Percentiles rank a stretch among this genome's conserved stretches.
These are phyloP conservation scores for Botrytis aclada DNA, from an alignment of 2,329 filamentous ascomycete genomes.

Conservation along the genomic window DNA sequence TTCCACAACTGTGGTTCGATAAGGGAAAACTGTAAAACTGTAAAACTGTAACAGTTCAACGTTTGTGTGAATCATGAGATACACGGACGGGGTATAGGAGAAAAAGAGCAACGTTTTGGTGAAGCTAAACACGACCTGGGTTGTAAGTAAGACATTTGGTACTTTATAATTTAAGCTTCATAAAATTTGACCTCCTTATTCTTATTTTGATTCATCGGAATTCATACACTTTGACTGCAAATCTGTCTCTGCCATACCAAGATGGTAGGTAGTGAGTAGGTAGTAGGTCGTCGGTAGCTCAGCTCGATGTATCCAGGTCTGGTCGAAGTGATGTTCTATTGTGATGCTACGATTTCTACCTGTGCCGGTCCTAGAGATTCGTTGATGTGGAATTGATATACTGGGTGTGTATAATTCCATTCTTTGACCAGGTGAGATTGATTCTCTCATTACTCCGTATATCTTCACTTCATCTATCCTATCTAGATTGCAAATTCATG, in stretches of 20 bases:
- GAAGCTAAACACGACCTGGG: not conserved
- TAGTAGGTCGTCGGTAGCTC: no score
- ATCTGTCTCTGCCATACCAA: not conserved
- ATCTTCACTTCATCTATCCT: not conserved
- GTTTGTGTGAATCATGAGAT: not conserved
- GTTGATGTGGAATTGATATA: not conserved
- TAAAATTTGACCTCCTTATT: not conserved
- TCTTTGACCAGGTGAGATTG: not conserved
- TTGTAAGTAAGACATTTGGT: not conserved
- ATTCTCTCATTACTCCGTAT: not conserved
- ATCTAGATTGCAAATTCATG: slow-evolving; percentile 8
- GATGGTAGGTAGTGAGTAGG: no score
- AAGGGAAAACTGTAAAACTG: not conserved
- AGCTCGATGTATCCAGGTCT: not conserved
- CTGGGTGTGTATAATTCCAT: not conserved
- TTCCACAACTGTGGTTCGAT: not conserved
- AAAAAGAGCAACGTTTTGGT: not conserved
- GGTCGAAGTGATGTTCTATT: not conserved
- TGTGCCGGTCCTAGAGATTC: not conserved
- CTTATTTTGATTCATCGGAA: not conserved
- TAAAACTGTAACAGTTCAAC: not conserved
- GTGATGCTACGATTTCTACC: not conserved
- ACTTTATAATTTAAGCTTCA: not conserved
- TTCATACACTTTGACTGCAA: not conserved
- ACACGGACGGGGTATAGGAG: not conserved